phyloP scores from a whole-genome alignment of 768 basidiomycete species.

The Pleurotus giganteus region DNA sequence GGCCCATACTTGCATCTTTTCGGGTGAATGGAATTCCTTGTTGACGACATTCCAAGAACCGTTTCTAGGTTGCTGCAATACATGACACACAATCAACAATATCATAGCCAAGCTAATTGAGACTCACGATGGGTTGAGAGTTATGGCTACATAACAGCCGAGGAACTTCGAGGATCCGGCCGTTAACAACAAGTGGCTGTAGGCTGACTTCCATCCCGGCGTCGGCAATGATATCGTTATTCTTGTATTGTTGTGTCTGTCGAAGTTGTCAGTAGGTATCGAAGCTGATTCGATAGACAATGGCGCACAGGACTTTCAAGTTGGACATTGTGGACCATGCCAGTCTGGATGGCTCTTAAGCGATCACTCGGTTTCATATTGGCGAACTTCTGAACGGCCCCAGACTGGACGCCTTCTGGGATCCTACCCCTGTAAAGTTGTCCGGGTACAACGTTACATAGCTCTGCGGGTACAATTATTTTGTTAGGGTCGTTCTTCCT shows the following conservation, averaged over 20 bases:
- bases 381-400: conserved; percentile 45
- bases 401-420: conserved; percentile 29
- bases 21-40: conserved; percentile 16
- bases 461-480: conserved; percentile 48
- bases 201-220: conserved; percentile 15
- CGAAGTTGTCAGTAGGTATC: neutral
- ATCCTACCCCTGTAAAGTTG: conserved; percentile 50
- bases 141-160: conserved; percentile 11
- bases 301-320: conserved; percentile 11
- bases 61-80: conserved; percentile 21
- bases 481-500: conserved; percentile 22
- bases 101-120: neutral
- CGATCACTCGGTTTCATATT: conserved; percentile 43
- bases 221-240: conserved; percentile 13
- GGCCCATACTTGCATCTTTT: conserved; percentile 19
- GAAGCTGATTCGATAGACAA: neutral
- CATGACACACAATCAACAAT: no score
- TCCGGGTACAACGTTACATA: conserved; percentile 41
- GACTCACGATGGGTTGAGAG: neutral
- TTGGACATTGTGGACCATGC: conserved; percentile 14
- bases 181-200: conserved; percentile 12
- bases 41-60: conserved; percentile 28
- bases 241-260: conserved; percentile 14
- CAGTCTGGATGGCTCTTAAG: conserved; percentile 34
- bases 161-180: conserved; percentile 16